phyloP scores from a whole-genome alignment of 164 flowering plant genomes.

The Magnolia changhungtana region DNA sequence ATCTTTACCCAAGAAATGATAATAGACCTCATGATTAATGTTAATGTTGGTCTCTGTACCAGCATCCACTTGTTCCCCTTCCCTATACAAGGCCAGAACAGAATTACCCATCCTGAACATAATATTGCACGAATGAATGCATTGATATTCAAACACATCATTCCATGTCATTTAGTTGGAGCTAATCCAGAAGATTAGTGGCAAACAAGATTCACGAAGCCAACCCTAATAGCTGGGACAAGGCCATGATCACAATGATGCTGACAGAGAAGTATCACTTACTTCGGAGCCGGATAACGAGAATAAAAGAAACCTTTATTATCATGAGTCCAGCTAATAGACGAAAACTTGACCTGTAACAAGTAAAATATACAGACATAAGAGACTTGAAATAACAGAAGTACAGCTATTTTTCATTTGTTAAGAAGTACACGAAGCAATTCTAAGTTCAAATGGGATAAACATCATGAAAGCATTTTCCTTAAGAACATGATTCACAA shows the following conservation, averaged over 20 bases:
- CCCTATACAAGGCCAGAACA: constrained; percentile 31
- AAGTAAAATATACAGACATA: constrained; percentile 3
- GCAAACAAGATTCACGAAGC: background rate
- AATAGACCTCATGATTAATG: constrained; percentile 74
- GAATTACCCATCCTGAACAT: constrained; percentile 6
- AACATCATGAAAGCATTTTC: too few relatives aligned
- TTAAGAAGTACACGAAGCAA: background rate
- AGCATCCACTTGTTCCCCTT: constrained; percentile 68
- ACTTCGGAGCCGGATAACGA: constrained; percentile 92
- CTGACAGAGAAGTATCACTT: constrained; percentile 21
- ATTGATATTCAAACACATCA: background rate
- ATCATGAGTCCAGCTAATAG: constrained; percentile 88
- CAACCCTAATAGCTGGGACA: background rate
- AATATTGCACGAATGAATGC: background rate
- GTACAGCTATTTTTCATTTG: background rate
- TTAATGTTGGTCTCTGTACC: constrained; percentile 91
- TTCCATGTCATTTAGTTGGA: background rate
- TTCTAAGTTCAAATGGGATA: too few relatives aligned
- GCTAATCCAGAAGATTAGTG: background rate
- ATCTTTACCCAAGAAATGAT: constrained; percentile 85
- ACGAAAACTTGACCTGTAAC: constrained; percentile 82
- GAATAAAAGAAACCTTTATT: constrained; percentile 90
- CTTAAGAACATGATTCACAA: too few relatives aligned
- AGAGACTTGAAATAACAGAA: background rate
- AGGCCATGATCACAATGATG: background rate